Conservation (phyloP, 2,329 filamentous ascomycete genomes). For the Colletotrichum incanum region DNA sequence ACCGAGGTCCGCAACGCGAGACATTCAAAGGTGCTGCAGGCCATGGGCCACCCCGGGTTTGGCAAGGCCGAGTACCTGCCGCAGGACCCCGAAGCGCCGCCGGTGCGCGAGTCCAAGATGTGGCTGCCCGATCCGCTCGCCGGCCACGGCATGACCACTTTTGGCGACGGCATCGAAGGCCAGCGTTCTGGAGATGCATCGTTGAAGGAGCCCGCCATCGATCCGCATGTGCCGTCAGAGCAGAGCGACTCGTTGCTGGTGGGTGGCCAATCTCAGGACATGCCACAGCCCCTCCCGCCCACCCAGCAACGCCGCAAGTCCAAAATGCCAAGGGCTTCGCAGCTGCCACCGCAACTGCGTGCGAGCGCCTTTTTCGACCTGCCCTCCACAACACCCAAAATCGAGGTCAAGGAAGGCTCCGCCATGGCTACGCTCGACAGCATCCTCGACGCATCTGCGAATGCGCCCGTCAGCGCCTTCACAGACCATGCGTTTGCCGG, state of each 20-base stretch:
- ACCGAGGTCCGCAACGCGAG: slow-evolving; percentile 76
- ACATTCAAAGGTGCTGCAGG: slow-evolving; percentile 80
- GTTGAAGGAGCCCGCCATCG: slow-evolving; percentile 16
- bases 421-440: slow-evolving; percentile 91
- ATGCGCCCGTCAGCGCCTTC: slow-evolving; percentile 91
- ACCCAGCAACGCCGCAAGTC: slow-evolving; percentile 52
- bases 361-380: slow-evolving; percentile 93
- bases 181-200: slow-evolving; percentile 23
- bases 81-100: slow-evolving; percentile 45
- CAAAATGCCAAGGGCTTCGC: slow-evolving; percentile 46
- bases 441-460: slow-evolving; percentile 90
- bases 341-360: slow-evolving; percentile 85
- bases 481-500: slow-evolving; percentile 90
- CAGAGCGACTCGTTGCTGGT: slow-evolving; percentile 11
- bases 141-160: slow-evolving; percentile 23
- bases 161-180: slow-evolving; percentile 2
- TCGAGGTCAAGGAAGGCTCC: slow-evolving; percentile 81
- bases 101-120: slow-evolving; percentile 53
- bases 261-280: neutral
- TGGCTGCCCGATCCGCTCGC: slow-evolving; percentile 66
- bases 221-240: slow-evolving; percentile 20
- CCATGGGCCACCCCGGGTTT: slow-evolving; percentile 58
- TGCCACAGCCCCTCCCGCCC: slow-evolving; percentile 34
- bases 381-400: slow-evolving; percentile 67
- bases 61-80: slow-evolving; percentile 51